Conservation (phyloP, 2,329 filamentous ascomycete genomes). For the Periglandula ipomoeae region DNA sequence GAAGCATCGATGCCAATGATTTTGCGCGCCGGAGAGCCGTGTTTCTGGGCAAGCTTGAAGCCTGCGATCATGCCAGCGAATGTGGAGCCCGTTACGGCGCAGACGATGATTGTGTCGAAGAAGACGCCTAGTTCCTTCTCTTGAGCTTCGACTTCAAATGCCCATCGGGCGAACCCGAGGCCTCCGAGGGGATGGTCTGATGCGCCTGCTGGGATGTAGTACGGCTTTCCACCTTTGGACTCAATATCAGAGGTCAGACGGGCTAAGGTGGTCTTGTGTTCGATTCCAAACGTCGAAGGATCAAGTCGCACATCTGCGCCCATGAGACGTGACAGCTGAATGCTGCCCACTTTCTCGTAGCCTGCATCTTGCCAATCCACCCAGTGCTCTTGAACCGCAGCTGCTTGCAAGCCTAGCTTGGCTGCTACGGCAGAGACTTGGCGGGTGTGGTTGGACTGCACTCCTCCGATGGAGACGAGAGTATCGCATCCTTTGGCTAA, state of each 20-base stretch:
- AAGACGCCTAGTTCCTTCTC: conserved; percentile 52
- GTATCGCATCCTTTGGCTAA: conserved; percentile 47
- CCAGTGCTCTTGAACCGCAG: conserved; percentile 56
- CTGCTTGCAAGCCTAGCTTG: conserved; percentile 44
- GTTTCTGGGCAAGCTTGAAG: conserved; percentile 52
- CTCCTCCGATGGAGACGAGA: conserved; percentile 56
- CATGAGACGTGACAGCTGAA: conserved; percentile 61
- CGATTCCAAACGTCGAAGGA: conserved; percentile 54
- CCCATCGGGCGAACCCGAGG: conserved; percentile 62
- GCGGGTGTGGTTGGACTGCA: conserved; percentile 63
- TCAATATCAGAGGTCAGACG: conserved; percentile 44
- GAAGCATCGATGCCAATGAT: conserved; percentile 56
- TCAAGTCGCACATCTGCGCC: conserved; percentile 54
- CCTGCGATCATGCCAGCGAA: conserved; percentile 65
- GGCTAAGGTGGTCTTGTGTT: conserved; percentile 54
- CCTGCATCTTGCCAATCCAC: conserved; percentile 50
- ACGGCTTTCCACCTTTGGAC: conserved; percentile 48
- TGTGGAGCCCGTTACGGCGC: conserved; percentile 62
- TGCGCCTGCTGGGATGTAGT: conserved; percentile 64
- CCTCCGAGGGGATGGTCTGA: conserved; percentile 63
- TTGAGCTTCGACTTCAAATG: conserved; percentile 57
- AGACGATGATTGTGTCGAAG: conserved; percentile 60
- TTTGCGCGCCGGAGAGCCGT: conserved; percentile 35
- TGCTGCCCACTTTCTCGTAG: conserved; percentile 60
- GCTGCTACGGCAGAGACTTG: conserved; percentile 55